Evolutionary conservation across 192 early-diverging fungal genomes (phyloP), one percentile per base, ranked within the genome.

Genomic region (Backusella westeae): DNA sequence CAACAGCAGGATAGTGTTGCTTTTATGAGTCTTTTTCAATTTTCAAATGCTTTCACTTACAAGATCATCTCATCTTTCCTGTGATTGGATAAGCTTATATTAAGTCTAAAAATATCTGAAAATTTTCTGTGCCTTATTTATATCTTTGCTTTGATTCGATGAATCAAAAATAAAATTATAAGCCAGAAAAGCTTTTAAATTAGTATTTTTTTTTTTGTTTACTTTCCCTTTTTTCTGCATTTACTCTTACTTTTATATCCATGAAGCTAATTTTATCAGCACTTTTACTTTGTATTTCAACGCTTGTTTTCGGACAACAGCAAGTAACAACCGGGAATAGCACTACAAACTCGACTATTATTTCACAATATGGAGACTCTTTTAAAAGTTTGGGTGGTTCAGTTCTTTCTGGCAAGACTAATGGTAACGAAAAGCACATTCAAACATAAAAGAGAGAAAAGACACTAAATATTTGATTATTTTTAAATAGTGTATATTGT

Each of bases 401-500:
- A 17, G 41, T 72, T 39, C 70, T 72, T 32, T 46, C 29, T 19
- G 70, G 44, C 26, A 72, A 72, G 29, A 44, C 49, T 12, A 72
- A 72, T 72, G 70, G 70, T 72, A 46, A 71, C 8, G 17, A 17
- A 19, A 8, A 36, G 32, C 67, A 34, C 34, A 26, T 34, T 67
- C 21, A 44, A 44, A 12, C 15, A 6, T 49, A 49, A 49, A 49
- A 7, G 46, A n/a, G n/a, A 38, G 19, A 1, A 68, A 38, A 68
- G 67, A 2, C 32, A 35, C 23, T 29, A 19, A 19, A 36, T 34
- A 36, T 17, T 72, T 6, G n/a, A 34, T 23, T 12, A 52, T 26
- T 44, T 44, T 69, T 34, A 15, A 38, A 63, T 29, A 77, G 75
- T 71, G 6, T 77, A 77, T 53, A 59, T 77, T 35, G 70, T 77